These are phyloP conservation scores for Trichoderma aggressivum DNA, from an alignment of 2,329 filamentous ascomycete genomes.

Conservation along the genomic window DNA sequence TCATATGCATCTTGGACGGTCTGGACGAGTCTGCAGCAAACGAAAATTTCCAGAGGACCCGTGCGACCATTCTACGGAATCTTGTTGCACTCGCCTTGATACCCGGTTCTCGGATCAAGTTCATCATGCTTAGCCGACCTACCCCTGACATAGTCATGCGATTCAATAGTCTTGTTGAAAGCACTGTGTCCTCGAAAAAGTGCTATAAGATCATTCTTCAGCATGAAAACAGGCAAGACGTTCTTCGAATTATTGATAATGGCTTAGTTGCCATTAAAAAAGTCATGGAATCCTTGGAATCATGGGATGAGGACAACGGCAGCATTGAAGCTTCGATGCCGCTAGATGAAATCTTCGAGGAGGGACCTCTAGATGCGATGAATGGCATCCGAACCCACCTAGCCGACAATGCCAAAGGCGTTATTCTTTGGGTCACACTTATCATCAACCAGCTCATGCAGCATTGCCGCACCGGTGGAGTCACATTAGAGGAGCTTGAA, in stretches of 20 bases:
- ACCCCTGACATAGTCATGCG: not conserved
- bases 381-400: not conserved
- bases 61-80: not conserved
- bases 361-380: not conserved
- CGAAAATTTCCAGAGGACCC: not conserved
- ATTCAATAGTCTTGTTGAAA: not conserved
- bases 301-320: not conserved
- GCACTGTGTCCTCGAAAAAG: not conserved
- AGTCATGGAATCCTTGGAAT: not conserved
- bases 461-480: not conserved
- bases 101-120: not conserved
- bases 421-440: not conserved
- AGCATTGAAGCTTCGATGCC: not conserved
- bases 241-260: not conserved
- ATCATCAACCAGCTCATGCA: not conserved
- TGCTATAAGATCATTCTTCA: not conserved
- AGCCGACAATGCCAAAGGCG: not conserved
- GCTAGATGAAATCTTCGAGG: not conserved
- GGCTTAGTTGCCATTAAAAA: not conserved
- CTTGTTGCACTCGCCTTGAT: not conserved
- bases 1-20: not conserved
- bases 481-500: not conserved
- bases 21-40: not conserved
- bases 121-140: not conserved
- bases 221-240: not conserved